These are phyloP conservation scores for Pyrrhoderma lamaoense DNA, from an alignment of 1,284 basidiomycete genomes.

Conservation along the genomic window DNA sequence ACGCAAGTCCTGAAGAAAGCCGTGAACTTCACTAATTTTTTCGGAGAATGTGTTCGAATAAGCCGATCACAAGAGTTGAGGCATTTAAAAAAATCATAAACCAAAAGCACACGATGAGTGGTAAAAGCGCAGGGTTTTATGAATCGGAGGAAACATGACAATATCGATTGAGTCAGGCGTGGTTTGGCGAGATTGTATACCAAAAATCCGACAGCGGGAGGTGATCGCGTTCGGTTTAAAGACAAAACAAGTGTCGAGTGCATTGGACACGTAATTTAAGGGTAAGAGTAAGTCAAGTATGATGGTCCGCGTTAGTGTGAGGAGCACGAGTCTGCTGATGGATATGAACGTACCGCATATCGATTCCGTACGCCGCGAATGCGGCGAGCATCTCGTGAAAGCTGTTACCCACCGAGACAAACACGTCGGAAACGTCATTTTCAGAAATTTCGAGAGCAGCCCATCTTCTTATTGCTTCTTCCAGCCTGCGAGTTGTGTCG, in stretches of 20 bases:
- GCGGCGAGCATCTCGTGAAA: constrained; percentile 83
- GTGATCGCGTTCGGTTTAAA: too few relatives aligned
- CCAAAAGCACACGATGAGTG: too few relatives aligned
- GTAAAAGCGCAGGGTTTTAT: neutral
- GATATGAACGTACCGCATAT: constrained; percentile 57
- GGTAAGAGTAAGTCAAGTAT: constrained; percentile 10
- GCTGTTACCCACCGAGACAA: constrained; percentile 88
- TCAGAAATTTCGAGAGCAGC: constrained; percentile 61
- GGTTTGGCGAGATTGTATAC: too few relatives aligned
- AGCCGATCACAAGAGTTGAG: too few relatives aligned
- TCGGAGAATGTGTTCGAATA: constrained; percentile 1
- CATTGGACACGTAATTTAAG: neutral
- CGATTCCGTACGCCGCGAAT: constrained; percentile 73
- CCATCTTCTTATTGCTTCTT: constrained; percentile 78
- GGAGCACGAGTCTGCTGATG: constrained; percentile 6
- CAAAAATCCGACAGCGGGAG: too few relatives aligned
- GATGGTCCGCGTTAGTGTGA: neutral
- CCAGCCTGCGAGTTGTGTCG: constrained; percentile 80
- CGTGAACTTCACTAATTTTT: constrained; percentile 71
- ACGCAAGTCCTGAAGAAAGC: constrained; percentile 76
- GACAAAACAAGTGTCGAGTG: too few relatives aligned
- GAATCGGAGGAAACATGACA: neutral
- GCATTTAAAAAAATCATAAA: too few relatives aligned
- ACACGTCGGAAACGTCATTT: constrained; percentile 83
- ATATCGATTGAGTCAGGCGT: neutral